These are phyloP conservation scores for Chlorella variabilis DNA, from an alignment of 163 green algal genomes.

Conservation along the genomic window DNA sequence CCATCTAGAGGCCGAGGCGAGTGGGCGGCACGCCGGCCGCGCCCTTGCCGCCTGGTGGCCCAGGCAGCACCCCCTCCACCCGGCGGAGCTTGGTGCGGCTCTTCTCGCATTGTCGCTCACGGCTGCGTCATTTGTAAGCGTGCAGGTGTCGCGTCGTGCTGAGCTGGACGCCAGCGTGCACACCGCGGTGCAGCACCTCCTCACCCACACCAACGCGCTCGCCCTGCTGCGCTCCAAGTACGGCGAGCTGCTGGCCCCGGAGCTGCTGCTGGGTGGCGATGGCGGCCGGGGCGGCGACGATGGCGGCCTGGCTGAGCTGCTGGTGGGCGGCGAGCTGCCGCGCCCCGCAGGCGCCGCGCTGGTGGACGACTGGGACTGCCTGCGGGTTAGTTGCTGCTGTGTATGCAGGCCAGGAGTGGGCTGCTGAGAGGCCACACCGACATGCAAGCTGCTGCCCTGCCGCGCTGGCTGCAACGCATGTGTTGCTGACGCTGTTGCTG, in stretches of 20 bases:
- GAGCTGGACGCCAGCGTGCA: slow-evolving; percentile 53
- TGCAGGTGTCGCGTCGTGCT: slow-evolving; percentile 31
- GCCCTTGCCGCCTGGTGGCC: no score
- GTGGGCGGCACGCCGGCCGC: neutral
- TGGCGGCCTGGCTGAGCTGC: slow-evolving; percentile 13
- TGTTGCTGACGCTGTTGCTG: no score
- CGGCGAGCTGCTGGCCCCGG: neutral
- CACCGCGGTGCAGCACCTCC: slow-evolving; percentile 38
- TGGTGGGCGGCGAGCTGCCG: slow-evolving; percentile 40
- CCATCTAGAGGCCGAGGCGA: slow-evolving; percentile 3
- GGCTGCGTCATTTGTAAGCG: no score
- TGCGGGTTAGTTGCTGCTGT: slow-evolving; percentile 61
- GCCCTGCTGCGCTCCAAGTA: slow-evolving; percentile 23
- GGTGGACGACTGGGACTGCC: slow-evolving; percentile 92
- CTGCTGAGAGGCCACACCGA: no score
- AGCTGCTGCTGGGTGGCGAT: neutral
- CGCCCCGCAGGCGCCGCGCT: slow-evolving; percentile 56
- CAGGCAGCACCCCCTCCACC: no score
- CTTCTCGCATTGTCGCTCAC: no score
- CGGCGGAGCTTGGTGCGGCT: no score
- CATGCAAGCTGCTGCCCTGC: neutral
- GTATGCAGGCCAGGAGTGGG: neutral
- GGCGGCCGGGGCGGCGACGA: neutral
- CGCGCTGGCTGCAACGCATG: neutral
- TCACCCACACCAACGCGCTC: slow-evolving; percentile 15